Evolutionary conservation across 305 asterid genomes (phyloP), one percentile per base, ranked within the genome.

Genomic region (Petunia hybrid): DNA sequence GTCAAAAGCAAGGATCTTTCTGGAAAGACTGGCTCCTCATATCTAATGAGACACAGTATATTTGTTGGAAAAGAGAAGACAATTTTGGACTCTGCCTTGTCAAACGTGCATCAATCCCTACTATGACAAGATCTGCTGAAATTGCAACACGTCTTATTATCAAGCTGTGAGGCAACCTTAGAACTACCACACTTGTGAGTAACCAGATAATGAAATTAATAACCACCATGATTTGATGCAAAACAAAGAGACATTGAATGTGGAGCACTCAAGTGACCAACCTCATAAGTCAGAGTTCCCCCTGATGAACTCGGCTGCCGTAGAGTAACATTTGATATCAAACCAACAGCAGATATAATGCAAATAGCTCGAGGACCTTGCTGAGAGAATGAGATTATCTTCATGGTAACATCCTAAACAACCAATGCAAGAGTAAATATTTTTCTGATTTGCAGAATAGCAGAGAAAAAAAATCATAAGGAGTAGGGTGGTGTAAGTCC

Each of bases 311-410:
- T 89, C 67, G 98, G 97, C 85, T 89, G 98, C 63, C 92, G 84
- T 71, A 93, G 87, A 48, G 97, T 93, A 35, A 92, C 97, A 81
- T 77, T 92, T 13, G 97, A 91, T 77, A 95, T 92, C 74, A 88
- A 76, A 68, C 99, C 98, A 62, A 87, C 88, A 64, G 93, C 98
- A 45, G 97, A 95, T 77, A 95, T 84, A 41, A 95, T 85, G 85
- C 97, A 95, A 61, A 95, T 87, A 70, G 95, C 89, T 51, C 98
- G 91, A 1, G 98, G 98, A 40, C 99, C 99, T 82, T 90, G 94
- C 67, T 84, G 94, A 56, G 93, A 89, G 68, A 95, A 91, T 68
- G 94, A 90, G 84, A 90, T 88, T 55, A 95, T 89, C 90, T 91
- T 95, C 82, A 82, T 84, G 0, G 93, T 85, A 76, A 95, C 92